Evolutionary conservation across 805 yeast genomes (phyloP), one percentile per base, ranked within the genome.

Genomic region (Zygosaccharomyces lentus): DNA sequence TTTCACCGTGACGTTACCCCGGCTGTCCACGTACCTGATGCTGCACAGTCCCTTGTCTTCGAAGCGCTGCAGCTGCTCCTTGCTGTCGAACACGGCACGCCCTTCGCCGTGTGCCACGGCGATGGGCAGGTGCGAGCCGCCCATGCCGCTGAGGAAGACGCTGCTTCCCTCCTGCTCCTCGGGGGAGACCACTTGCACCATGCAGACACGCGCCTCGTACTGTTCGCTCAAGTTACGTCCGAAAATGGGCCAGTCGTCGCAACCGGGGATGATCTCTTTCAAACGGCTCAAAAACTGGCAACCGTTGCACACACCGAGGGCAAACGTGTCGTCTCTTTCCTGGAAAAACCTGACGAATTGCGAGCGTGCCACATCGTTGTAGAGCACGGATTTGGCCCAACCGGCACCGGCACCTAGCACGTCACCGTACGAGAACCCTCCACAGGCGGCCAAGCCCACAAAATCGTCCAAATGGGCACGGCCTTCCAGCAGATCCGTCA

Each of bases 91-190:
- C 35, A 74, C 68, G 10, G 97, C 98, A 58, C 87, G 79, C 59
- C 99, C 99, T 72, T 93, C 99, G 57, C 99, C 99, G 64, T 93
- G 99, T 3, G 99, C 99, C 55, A 93, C 98, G 16, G 95, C 96
- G 69, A 93, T 88, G 44, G 99, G 99, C 59, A 93, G 69, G 59
- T 81, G 80, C 6, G 97, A 87, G n/a, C 96, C 96, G 59, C 81
- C 77, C 98, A 93, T 89, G 44, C 85, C 87, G 47, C 84, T 77
- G 57, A 90, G 78, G 76, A 93, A 91, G 45, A 93, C 80, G 46
- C 77, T 71, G 43, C 71, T 70, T 8, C 57, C 53, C 19, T 68
- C 69, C 23, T 72, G 69, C 46, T 76, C 76, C 45, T 72, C 71
- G 48, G 76, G 74, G 40, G 78, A 82, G 34, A 74, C 74, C 40